Conservation (phyloP, 805 yeast species). For the Barnettozyma siamensis region DNA sequence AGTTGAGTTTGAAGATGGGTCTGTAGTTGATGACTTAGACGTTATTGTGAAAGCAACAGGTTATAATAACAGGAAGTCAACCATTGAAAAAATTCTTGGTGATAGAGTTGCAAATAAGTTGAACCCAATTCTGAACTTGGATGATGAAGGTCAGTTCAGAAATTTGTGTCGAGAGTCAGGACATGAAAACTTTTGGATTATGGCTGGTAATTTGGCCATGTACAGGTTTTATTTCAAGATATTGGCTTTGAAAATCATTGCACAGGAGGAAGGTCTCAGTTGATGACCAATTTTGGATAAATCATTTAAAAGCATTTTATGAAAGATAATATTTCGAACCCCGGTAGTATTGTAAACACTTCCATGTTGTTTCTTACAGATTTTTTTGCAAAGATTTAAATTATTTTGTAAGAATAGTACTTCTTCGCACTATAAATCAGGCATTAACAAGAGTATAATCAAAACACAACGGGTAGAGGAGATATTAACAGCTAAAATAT, state of each 20-base stretch:
- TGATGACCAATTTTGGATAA: too few species aligned
- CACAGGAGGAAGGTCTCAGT: conserved; percentile 24
- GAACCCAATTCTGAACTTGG: conserved; percentile 37
- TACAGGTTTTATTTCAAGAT: conserved; percentile 35
- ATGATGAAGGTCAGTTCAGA: conserved; percentile 38
- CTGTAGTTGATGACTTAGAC: conserved; percentile 29
- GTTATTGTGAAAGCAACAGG: conserved; percentile 42
- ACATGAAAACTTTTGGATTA: conserved; percentile 35
- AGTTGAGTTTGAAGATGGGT: conserved; percentile 36
- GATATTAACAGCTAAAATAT: too few species aligned
- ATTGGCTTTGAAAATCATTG: conserved; percentile 36
- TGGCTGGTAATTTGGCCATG: conserved; percentile 37
- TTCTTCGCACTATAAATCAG: too few species aligned
- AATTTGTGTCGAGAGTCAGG: conserved; percentile 36
- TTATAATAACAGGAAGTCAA: conserved; percentile 36
- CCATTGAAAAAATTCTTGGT: conserved; percentile 34
- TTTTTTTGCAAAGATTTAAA: too few species aligned
- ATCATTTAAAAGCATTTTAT: too few species aligned
- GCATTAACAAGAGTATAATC: too few species aligned
- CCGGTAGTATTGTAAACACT: too few species aligned
- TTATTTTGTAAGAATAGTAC: too few species aligned
- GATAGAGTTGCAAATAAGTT: conserved; percentile 30
- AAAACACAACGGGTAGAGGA: too few species aligned
- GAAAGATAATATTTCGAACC: too few species aligned
- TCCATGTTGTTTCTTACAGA: too few species aligned